Base-by-base conservation (phyloP, 164 flowering plant genomes). In the Macadamia tetraphylla region DNA sequence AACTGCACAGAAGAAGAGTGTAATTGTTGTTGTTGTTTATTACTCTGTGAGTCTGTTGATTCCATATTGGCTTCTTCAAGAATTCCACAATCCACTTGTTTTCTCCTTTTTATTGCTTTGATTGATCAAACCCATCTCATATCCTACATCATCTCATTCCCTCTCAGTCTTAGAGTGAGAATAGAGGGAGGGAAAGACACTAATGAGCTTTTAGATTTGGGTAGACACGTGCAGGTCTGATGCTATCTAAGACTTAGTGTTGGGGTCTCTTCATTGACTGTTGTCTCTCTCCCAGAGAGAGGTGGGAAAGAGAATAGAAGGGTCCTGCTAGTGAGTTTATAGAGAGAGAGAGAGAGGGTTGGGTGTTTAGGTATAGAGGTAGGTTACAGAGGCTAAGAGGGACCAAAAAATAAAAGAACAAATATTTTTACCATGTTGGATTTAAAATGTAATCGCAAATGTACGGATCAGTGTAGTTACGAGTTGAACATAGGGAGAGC, bases 41-140 rank as follows among this genome's bases (percentile, higher is more conserved):
- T 75, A 62, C 59, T 66, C 64, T 79, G 79, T 57, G 73, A 70
- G 71, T 85, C 78, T 61, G 23, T 23, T 23, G 23, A 23, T 23
- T 23, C 23, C 23, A 23, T 23, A 23, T 23, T 23, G 23, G 23
- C 0, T 23, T 23, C 23, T 23, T 23, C 23, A 23, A 23, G 23
- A 23, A 23, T 23, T 23, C 23, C 23, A 23, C 23, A 23, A 23
- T 23, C 23, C 23, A 23, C 23, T 23, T 23, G 23, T 23, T 23
- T 23, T 23, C 23, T 23, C 23, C 23, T 23, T 23, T 23, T 23
- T 23, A 23, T 23, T 23, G 23, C 23, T 23, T 23, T 23, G 23
- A 23, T 23, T 23, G 23, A 23, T 23, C 23, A 23, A 23, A 23
- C 23, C 23, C 23, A 23, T 75, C 70, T 32, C 66, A 55, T 52